Evolutionary conservation across 2,329 filamentous ascomycete genomes (phyloP), one percentile per base, ranked within the genome.

Genomic region (Zarea fungicola): DNA sequence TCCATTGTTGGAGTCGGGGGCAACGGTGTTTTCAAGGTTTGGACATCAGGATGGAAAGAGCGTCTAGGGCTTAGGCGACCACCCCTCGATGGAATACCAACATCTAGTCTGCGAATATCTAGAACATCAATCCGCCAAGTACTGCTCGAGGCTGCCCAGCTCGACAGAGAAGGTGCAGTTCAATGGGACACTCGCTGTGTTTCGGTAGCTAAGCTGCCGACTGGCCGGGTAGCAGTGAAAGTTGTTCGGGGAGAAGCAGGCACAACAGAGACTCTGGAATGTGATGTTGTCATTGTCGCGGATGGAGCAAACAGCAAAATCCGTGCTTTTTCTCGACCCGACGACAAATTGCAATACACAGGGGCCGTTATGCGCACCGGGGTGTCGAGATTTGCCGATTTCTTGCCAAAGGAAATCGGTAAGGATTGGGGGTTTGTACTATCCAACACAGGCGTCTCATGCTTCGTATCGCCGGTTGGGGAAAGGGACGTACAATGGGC

Each of bases 401-500:
- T 55, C 3, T 54, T 68, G 1, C 69, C 71, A 0, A 21, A 55
- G 11, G 64, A 65, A 0, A 50, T 68, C 0, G 57, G 62, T 41
- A 54, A 58, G 13, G 63, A 71, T 49, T 74, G 71, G 70, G 71
- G 72, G 0, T 58, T 68, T 19, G 59, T 69, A 35, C 45, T 72
- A 3, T 66, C 67, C 5, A 65, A 64, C 2, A 61, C 56, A 2
- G 74, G 72, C 0, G 57, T 65, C 0, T 65, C 65, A 2, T 68
- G 72, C 43, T 75, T 76, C 56, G 62, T 70, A 34, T 71, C 71
- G 1, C 70, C 73, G 0, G 61, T 73, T 6, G 71, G 75, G 51
- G 51, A 66, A 22, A 54, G 62, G 1, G 64, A 62, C 6, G 56
- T 71, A 2, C 55, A 74, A 1, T 77, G 74, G 74, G 62, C 60